phyloP scores from a whole-genome alignment of 345 rosid genomes.

The Euphorbia lathyris region DNA sequence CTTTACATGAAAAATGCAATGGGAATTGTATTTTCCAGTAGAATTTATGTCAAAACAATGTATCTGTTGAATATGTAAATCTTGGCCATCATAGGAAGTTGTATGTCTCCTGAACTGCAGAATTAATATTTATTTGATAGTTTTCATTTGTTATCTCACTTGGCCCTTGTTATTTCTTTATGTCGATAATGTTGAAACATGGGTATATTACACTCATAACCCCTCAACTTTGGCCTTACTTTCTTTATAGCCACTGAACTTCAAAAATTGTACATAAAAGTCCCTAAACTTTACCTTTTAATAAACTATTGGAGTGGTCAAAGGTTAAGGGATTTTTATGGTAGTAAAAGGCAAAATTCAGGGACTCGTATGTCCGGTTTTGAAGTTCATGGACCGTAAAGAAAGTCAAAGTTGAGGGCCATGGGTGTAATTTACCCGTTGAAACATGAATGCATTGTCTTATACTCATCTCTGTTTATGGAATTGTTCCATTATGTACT shows the following conservation, averaged over 20 bases:
- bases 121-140: background rate
- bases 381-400: no score
- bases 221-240: no score
- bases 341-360: no score
- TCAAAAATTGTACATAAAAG: no score
- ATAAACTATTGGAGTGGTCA: no score
- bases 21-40: background rate
- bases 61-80: background rate
- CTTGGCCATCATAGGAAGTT: background rate
- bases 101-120: background rate
- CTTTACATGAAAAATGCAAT: background rate
- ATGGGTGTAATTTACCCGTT: no score
- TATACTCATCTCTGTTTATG: background rate
- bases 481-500: background rate
- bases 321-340: no score
- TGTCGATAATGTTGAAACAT: slow-evolving; percentile 1
- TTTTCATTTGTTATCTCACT: background rate
- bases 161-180: background rate
- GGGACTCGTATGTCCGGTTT: no score
- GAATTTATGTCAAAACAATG: background rate
- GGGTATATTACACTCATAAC: no score
- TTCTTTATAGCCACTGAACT: no score
- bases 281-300: no score
- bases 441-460: background rate
- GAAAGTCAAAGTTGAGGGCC: no score